Evolutionary conservation across 768 basidiomycete species (phyloP).

Genomic region (Russula foetens): DNA sequence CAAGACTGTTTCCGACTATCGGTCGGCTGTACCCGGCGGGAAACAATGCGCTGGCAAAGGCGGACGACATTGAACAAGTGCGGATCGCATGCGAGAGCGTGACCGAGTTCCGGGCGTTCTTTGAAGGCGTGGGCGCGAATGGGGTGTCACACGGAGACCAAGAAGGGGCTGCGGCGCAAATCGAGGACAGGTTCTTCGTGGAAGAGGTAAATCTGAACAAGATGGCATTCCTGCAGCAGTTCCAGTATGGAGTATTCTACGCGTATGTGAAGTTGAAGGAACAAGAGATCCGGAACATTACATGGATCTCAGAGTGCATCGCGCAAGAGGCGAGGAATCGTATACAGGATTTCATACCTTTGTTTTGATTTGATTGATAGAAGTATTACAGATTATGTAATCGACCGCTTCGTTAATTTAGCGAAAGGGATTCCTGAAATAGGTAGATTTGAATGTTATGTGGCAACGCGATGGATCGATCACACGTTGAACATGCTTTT

Average conservation of each 20-base stretch:
- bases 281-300: conserved; percentile 82
- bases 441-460: no score
- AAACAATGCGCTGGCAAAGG: conserved; percentile 87
- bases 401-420: no score
- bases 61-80: conserved; percentile 94
- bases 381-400: no score
- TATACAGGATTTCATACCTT: conserved; percentile 91
- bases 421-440: no score
- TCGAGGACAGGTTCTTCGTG: conserved; percentile 94
- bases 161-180: conserved; percentile 44
- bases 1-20: conserved; percentile 88
- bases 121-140: conserved; percentile 41
- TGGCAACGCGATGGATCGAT: no score
- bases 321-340: conserved; percentile 94
- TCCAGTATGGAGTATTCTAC: conserved; percentile 91
- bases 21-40: conserved; percentile 93
- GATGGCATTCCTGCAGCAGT: conserved; percentile 91
- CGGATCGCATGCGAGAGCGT: conserved; percentile 80
- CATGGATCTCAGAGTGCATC: conserved; percentile 97
- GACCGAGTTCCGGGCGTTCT: conserved; percentile 86
- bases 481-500: no score
- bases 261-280: conserved; percentile 89
- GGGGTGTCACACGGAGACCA: conserved; percentile 28
- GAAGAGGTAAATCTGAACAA: conserved; percentile 94
- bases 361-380: no score